Base-by-base conservation (phyloP, 331 rosid species). In the Arachis monticola region DNA sequence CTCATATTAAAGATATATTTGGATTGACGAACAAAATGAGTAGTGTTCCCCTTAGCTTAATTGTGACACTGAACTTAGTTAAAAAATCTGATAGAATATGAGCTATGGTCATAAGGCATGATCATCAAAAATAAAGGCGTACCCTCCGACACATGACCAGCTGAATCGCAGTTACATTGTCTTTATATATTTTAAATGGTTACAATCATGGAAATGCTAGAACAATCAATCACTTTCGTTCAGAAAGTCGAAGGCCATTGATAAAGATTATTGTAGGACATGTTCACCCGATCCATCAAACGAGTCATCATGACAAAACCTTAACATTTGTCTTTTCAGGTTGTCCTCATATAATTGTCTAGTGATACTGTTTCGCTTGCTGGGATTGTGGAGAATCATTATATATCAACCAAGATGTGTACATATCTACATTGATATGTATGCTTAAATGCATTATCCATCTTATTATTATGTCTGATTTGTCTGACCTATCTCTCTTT, bases 241-340 rank as follows among this genome's bases (percentile, higher is more conserved):
- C 73, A 71, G 88, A 84, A 85, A 85, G 79, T 66, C 46, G 80
- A 75, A 74, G 50, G 82, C 73, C 38, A 32, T 80, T 45, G 82
- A 79, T 83, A 81, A 87, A 83, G 85, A 75, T 32, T 32, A 32
- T 32, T 76, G 95, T 88, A 87, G 95, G 97, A 42, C 87, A 90
- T 82, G 61, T 30, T 65, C 60, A 61, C 78, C 78, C 77, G 65
- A 79, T 76, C 84, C 70, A 84, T 85, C 89, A 84, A 86, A 82
- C 82, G 62, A 76, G 87, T 85, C 91, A 83, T 91, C 79, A 86
- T 90, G 95, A 83, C 92, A 86, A 77, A 89, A 92, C 95, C 99
- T 90, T 90, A 94, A 91, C 84, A 80, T 87, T 94, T 92, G 94
- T 90, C 96, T 69, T 90, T 88, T 90, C 89, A 79, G 83, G 44